Percentiles rank a stretch among this genome's conserved stretches.
Conservation (phyloP, 2,329 filamentous ascomycete genomes). For the Penicillium sp. region DNA sequence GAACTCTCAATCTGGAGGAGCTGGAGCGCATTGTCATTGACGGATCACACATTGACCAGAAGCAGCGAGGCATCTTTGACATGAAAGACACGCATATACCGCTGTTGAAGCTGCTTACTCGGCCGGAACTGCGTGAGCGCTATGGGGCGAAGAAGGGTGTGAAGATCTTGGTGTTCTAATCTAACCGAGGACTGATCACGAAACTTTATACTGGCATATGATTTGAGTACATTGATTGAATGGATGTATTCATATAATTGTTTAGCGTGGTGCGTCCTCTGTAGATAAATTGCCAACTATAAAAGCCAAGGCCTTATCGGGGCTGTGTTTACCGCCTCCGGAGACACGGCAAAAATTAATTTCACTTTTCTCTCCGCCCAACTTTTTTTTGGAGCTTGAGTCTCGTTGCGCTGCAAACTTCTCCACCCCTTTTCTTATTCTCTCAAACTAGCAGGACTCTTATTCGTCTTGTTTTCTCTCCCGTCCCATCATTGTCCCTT, state of each 20-base stretch:
- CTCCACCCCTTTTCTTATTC: not conserved
- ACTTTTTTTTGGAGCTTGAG: slow-evolving; percentile 19
- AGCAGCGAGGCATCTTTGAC: slow-evolving; percentile 86
- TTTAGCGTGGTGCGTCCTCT: not conserved
- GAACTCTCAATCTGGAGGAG: slow-evolving; percentile 60
- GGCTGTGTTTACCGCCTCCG: slow-evolving; percentile 19
- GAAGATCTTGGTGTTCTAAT: slow-evolving; percentile 44
- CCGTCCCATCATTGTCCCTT: not conserved
- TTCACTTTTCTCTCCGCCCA: slow-evolving; percentile 21
- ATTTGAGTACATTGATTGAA: not conserved
- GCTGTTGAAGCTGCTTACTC: slow-evolving; percentile 63
- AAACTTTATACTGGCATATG: not conserved
- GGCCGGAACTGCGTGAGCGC: slow-evolving; percentile 60
- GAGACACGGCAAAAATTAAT: slow-evolving; percentile 24
- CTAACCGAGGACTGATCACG: not conserved
- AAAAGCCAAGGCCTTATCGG: not conserved
- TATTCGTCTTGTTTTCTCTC: not conserved
- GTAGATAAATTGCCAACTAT: not conserved
- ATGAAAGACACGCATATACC: slow-evolving; percentile 88
- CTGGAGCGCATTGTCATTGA: slow-evolving; percentile 78
- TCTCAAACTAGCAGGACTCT: not conserved
- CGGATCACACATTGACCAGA: slow-evolving; percentile 84
- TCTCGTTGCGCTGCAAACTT: slow-evolving; percentile 3
- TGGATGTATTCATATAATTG: not conserved
- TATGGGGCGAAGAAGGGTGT: slow-evolving; percentile 52